Conservation (phyloP, 495 filamentous ascomycete genomes). For the Penicillium nucicola region DNA sequence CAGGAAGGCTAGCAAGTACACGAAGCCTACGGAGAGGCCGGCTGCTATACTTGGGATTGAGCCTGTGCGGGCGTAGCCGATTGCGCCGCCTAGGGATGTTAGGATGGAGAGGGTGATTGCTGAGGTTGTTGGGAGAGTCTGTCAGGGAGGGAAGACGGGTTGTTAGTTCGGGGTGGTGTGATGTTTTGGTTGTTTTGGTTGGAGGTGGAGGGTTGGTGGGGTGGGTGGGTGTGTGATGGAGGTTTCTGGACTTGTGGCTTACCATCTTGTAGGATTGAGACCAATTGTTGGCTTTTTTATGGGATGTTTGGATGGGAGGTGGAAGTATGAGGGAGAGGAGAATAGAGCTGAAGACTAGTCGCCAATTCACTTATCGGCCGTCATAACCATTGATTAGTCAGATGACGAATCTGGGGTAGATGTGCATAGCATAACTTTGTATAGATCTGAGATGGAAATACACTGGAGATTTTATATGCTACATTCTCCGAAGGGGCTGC, state of each 20-base stretch:
- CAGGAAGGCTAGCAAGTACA: conserved; percentile 47
- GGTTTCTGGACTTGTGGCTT: background rate
- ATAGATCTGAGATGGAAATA: background rate
- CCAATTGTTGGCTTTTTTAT: background rate
- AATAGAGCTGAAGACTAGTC: background rate
- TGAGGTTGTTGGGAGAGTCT: conserved; percentile 28
- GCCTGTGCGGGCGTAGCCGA: conserved; percentile 78
- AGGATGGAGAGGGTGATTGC: conserved; percentile 77
- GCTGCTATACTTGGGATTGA: conserved; percentile 84
- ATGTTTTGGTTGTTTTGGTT: conserved; percentile 7
- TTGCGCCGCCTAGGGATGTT: conserved; percentile 80
- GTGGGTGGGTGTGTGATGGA: background rate
- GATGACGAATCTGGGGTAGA: conserved; percentile 7
- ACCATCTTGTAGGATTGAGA: background rate
- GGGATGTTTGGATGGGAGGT: background rate
- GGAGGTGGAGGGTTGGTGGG: background rate
- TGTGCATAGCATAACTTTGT: background rate
- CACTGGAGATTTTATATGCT: background rate
- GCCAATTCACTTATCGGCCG: background rate
- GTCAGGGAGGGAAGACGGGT: background rate
- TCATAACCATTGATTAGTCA: conserved; percentile 7
- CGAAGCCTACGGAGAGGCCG: conserved; percentile 72
- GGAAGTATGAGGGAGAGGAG: background rate
- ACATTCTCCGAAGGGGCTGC: no score
- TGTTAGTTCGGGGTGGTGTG: background rate